A percentile compares a stretch with the other conserved stretches of the same genome.
phyloP scores from a whole-genome alignment of 75 land plant genomes.

The Sequoia sempervirens region DNA sequence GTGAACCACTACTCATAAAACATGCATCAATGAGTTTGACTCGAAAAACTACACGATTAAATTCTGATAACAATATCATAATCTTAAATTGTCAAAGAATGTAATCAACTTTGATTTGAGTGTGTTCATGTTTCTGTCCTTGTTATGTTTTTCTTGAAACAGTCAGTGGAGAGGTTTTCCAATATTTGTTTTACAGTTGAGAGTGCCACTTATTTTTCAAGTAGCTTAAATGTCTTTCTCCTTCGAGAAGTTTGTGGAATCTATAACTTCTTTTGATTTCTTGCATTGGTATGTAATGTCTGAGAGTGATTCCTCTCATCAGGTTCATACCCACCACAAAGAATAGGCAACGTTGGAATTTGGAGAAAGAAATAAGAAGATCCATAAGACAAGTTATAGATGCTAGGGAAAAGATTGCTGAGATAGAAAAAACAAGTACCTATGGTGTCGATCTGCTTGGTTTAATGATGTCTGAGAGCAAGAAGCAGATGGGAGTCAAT shows the following conservation, averaged over 20 bases:
- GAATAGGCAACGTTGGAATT: constrained; percentile 17
- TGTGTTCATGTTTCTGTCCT: background rate
- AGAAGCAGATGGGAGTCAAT: too few relatives aligned
- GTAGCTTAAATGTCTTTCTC: background rate
- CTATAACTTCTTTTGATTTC: too few relatives aligned
- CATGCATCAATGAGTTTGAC: too few relatives aligned
- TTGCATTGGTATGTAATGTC: background rate
- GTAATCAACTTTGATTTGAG: background rate
- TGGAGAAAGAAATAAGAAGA: constrained; percentile 20
- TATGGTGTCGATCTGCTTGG: too few relatives aligned
- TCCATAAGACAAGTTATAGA: constrained; percentile 13
- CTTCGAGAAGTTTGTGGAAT: too few relatives aligned
- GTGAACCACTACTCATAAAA: too few relatives aligned
- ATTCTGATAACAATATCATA: too few relatives aligned
- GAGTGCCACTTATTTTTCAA: background rate
- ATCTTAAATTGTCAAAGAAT: too few relatives aligned
- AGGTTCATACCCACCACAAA: constrained; percentile 17
- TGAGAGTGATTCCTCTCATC: background rate
- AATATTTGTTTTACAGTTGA: background rate
- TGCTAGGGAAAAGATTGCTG: constrained; percentile 12
- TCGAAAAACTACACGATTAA: too few relatives aligned
- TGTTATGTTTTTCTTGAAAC: background rate
- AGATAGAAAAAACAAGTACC: too few relatives aligned
- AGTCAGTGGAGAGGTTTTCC: too few relatives aligned
- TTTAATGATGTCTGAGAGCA: too few relatives aligned